Conservation (phyloP, 139 green algal genomes). For the Diplosphaera chodatii region DNA sequence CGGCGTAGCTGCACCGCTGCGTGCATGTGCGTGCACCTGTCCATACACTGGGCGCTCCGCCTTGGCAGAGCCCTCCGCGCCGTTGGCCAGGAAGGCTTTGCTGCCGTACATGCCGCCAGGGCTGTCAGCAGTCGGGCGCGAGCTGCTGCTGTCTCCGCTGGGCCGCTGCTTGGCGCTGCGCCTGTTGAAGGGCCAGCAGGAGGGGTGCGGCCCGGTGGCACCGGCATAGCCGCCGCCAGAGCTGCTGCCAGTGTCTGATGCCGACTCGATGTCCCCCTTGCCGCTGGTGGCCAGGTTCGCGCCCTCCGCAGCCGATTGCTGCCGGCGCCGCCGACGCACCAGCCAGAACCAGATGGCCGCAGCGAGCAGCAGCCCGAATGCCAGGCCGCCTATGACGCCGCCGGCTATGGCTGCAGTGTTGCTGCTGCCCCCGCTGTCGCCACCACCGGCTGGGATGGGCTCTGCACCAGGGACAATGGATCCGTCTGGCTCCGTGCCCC, state of each 20-base stretch:
- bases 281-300: background rate
- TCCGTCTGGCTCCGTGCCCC: background rate
- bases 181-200: background rate
- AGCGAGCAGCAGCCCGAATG: background rate
- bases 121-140: background rate
- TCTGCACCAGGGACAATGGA: background rate
- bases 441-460: too few relatives aligned
- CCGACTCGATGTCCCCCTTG: conserved; percentile 1
- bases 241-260: background rate
- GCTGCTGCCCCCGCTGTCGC: background rate
- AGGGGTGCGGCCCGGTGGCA: background rate
- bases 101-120: background rate
- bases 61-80: background rate
- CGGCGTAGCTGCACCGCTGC: background rate
- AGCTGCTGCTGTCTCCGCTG: too few relatives aligned
- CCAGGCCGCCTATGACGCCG: background rate
- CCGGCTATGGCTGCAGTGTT: background rate
- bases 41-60: background rate
- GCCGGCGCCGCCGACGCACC: background rate
- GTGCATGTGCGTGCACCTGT: background rate
- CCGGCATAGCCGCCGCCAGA: background rate
- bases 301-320: background rate
- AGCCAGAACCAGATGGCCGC: background rate
- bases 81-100: background rate
- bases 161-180: background rate